phyloP scores from a whole-genome alignment of 2,329 filamentous ascomycete genomes.

The Ophiostoma sp. region DNA sequence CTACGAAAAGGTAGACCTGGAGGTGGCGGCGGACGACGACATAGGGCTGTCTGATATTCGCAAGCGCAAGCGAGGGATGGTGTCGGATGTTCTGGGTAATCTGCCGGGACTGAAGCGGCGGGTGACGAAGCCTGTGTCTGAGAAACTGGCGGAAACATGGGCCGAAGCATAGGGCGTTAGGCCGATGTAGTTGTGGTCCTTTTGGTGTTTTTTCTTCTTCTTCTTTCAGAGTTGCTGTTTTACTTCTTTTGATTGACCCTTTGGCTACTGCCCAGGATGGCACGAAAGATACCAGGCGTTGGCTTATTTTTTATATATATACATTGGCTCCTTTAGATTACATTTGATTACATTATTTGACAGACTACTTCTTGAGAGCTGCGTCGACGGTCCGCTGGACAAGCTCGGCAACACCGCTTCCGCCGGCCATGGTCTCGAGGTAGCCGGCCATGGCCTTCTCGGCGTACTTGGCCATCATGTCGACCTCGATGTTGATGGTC shows the following conservation, averaged over 20 bases:
- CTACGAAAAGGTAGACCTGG: conserved; percentile 53
- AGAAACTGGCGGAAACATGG: conserved; percentile 69
- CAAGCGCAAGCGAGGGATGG: conserved; percentile 56
- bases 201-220: background rate
- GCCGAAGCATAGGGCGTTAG: conserved; percentile 40
- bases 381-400: conserved; percentile 70
- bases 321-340: background rate
- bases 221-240: background rate
- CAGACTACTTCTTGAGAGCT: conserved; percentile 41
- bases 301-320: background rate
- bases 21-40: conserved; percentile 17
- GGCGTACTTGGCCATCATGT: conserved; percentile 79
- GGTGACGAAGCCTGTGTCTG: conserved; percentile 59
- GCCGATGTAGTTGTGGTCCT: background rate
- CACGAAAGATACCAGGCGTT: conserved; percentile 5
- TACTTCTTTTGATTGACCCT: background rate
- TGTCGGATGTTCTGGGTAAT: conserved; percentile 51
- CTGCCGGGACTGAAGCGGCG: conserved; percentile 63
- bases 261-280: background rate
- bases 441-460: conserved; percentile 86
- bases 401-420: conserved; percentile 60
- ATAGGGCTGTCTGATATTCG: conserved; percentile 39
- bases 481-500: conserved; percentile 85
- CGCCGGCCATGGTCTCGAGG: conserved; percentile 52
- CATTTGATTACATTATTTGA: background rate